Conservation (phyloP, 129 eudicot species). For the Tagetes patula region DNA sequence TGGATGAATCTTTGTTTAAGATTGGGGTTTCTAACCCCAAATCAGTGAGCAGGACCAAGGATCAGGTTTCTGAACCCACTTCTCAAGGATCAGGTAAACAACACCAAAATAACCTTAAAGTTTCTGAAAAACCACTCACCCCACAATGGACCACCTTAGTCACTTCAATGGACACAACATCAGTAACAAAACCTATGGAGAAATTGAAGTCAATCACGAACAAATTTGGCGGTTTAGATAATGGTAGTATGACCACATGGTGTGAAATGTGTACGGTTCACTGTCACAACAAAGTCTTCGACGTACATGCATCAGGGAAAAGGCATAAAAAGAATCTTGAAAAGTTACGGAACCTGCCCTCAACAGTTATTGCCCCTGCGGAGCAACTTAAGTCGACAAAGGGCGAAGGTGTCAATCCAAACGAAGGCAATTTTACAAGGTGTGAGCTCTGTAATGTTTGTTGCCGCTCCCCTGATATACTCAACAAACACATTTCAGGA, state of each 20-base stretch:
- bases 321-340: constrained; percentile 17
- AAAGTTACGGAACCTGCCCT: neutral
- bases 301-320: constrained; percentile 5
- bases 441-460: constrained; percentile 26
- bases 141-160: neutral
- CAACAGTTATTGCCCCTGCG: neutral
- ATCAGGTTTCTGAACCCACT: constrained; percentile 12
- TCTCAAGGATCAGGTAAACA: no score
- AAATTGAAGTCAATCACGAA: neutral
- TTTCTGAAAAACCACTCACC: neutral
- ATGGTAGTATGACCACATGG: constrained; percentile 3
- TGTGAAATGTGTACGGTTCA: constrained; percentile 15
- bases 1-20: constrained; percentile 5
- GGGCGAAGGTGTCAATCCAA: constrained; percentile 15
- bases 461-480: neutral
- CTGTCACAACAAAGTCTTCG: neutral
- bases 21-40: neutral
- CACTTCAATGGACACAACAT: constrained; percentile 11
- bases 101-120: constrained; percentile 7
- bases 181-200: neutral
- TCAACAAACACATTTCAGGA: constrained; percentile 21
- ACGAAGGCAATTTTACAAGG: neutral
- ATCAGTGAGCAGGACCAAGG: neutral
- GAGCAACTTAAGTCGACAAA: neutral
- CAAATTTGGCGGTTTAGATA: neutral